These are phyloP conservation scores for Lasiodiplodia sp. DNA, from an alignment of 2,329 filamentous ascomycete species.

Conservation along the genomic window DNA sequence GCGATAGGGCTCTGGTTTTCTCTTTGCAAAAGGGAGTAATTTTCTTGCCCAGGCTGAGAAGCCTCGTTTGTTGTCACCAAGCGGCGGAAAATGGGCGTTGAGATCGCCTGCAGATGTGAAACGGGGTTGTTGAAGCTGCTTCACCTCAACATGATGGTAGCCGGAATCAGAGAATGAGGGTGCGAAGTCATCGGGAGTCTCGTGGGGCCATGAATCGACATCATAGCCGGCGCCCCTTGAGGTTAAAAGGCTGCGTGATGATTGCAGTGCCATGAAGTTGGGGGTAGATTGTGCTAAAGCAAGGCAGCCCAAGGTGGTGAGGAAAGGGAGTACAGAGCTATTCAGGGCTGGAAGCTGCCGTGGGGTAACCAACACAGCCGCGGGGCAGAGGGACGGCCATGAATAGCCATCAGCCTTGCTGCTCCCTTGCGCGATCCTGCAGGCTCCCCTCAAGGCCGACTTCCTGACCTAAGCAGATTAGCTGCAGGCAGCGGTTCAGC, in stretches of 20 bases:
- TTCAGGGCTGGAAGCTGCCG: background rate
- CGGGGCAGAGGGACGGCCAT: background rate
- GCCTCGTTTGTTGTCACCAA: background rate
- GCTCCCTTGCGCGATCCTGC: conserved; percentile 14
- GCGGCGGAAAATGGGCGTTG: background rate
- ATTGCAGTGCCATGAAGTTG: background rate
- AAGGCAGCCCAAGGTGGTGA: background rate
- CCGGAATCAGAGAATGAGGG: background rate
- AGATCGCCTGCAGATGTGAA: background rate
- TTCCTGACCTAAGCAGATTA: background rate
- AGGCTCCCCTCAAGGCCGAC: conserved; percentile 23
- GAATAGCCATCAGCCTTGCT: conserved; percentile 15
- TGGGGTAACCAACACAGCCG: conserved; percentile 9
- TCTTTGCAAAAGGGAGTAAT: background rate
- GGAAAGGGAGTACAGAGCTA: background rate
- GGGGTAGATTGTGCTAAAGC: background rate
- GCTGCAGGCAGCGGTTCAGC: conserved; percentile 3
- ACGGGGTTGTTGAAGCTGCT: background rate
- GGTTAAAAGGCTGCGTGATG: conserved; percentile 4
- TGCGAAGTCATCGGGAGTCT: background rate
- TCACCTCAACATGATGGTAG: background rate
- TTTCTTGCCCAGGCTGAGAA: background rate
- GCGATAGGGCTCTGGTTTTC: background rate
- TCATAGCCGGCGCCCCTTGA: background rate
- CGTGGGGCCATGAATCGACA: background rate